Base-by-base conservation (phyloP, 2,329 filamentous ascomycete genomes). In the Piedraia hortae region DNA sequence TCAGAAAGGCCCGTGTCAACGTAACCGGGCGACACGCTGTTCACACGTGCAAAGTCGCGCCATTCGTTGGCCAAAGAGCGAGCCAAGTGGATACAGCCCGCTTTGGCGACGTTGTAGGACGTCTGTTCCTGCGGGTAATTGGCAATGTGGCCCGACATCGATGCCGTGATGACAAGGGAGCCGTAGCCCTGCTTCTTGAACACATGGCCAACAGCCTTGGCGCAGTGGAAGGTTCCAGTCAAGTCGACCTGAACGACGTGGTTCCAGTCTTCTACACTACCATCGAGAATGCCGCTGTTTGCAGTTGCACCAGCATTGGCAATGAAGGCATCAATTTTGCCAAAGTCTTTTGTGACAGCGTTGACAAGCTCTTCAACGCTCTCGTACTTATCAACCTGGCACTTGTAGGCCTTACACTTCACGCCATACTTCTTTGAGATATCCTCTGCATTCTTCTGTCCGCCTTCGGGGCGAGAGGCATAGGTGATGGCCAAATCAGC, bases 231-330 rank as follows among this genome's bases (percentile, higher is more conserved):
- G 13, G 59, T 65, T 7, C 78, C 80, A n/a, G 66, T 85, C 34
- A 89, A 56, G 46, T 91, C 88, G 38, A 82, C 68, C 36, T 71
- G 61, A 45, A 89, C 57, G 53, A 89, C 74, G 44, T 65, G 60
- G 41, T 78, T 64, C 41, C 64, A 63, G 40, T 75, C 71, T 38
- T 68, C 56, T 11, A 71, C 62, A 12, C 62, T 59, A 39, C 62
- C 63, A 30, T 75, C 69, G 21, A 74, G 51, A 38, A 74, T 56
- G 26, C 68, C 69, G 24, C 49, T 51, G 47, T 68, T 57, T 33
- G 69, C 67, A 4, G 70, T 73, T 28, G 62, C 59, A 25, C 70
- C 70, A 10, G 70, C 68, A 44, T 70, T 70, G 45, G 63, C 63
- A 31, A 69, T 58, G 46, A 68, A 66, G 34, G 56, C 58, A 36